Conservation (phyloP, 2,329 filamentous ascomycete species). For the Cercospora citrullina region DNA sequence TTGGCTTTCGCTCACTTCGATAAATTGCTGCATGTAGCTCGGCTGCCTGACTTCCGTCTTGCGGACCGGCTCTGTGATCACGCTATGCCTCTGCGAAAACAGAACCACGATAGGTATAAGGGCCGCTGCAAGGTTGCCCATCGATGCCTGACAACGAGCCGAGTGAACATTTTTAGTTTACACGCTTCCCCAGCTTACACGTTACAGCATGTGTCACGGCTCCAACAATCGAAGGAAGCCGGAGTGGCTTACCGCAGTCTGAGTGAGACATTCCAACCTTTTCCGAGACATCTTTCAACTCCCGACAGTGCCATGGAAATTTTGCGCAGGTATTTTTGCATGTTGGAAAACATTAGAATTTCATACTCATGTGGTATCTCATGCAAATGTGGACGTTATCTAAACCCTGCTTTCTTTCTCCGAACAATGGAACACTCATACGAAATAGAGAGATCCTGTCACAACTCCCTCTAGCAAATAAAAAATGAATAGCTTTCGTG, state of each 20-base stretch:
- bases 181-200: neutral
- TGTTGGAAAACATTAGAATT: neutral
- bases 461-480: neutral
- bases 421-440: neutral
- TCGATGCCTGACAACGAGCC: neutral
- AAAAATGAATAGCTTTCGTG: neutral
- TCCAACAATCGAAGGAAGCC: slow-evolving; percentile 4
- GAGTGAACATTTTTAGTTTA: neutral
- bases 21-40: neutral
- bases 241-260: neutral
- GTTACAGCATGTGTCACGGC: slow-evolving; percentile 1
- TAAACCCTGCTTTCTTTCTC: neutral
- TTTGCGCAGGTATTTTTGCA: neutral
- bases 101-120: neutral
- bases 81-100: neutral
- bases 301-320: neutral
- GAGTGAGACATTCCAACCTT: neutral
- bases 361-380: slow-evolving; percentile 6
- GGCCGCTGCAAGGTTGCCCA: neutral
- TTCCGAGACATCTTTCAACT: neutral
- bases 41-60: neutral
- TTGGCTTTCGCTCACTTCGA: neutral
- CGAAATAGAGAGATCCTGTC: neutral
- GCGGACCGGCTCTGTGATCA: neutral
- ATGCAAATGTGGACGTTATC: neutral